phyloP scores from a whole-genome alignment of 2,329 filamentous ascomycete species.

The Fusarium transvaalense region DNA sequence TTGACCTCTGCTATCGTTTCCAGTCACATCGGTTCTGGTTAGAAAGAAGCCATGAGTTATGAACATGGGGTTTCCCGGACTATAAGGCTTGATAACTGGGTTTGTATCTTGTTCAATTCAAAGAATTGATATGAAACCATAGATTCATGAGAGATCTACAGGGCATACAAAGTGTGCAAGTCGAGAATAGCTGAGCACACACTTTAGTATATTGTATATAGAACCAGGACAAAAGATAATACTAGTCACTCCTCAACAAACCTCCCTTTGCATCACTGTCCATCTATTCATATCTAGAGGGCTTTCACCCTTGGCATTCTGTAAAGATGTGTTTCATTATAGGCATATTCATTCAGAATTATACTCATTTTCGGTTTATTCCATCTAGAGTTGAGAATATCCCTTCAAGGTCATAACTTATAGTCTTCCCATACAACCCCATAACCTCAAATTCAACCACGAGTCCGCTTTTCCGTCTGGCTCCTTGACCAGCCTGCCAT shows the following conservation, averaged over 20 bases:
- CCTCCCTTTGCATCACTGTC: background rate
- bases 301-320: background rate
- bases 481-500: background rate
- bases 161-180: background rate
- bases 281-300: background rate
- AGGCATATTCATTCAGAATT: background rate
- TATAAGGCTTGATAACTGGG: no score
- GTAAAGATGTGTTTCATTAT: background rate
- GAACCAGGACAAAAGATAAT: background rate
- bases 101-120: background rate
- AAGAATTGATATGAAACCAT: no score
- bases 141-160: background rate
- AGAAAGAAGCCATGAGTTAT: no score
- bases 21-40: background rate
- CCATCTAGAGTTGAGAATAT: conserved; percentile 1
- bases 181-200: background rate
- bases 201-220: background rate
- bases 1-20: background rate
- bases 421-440: background rate
- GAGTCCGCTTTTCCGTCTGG: background rate
- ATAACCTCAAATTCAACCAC: background rate
- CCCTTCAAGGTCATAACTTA: background rate
- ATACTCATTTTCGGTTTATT: background rate
- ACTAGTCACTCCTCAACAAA: background rate
- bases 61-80: no score